phyloP scores from a whole-genome alignment of 441 rosid genomes.

The Kokia cookei region DNA sequence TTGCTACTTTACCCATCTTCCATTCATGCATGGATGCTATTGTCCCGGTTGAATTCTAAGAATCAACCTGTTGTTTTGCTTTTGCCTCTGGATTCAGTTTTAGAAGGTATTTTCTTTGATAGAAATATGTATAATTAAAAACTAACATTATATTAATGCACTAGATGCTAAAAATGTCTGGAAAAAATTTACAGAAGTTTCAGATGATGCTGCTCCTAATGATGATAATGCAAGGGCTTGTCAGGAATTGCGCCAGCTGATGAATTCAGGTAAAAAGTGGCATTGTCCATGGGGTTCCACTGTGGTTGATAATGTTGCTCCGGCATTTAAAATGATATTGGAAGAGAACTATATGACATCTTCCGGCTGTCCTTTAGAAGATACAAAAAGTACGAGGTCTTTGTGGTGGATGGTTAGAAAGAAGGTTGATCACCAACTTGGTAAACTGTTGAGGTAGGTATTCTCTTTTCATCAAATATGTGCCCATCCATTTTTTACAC shows the following conservation, averaged over 20 bases:
- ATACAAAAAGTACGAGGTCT: conserved; percentile 45
- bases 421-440: conserved; percentile 72
- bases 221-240: conserved; percentile 33
- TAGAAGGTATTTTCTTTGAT: conserved; percentile 53
- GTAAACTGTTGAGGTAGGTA: conserved; percentile 59
- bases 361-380: conserved; percentile 40
- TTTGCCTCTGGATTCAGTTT: conserved; percentile 59
- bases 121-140: conserved; percentile 6
- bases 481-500: neutral
- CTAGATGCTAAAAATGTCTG: neutral
- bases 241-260: conserved; percentile 23
- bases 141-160: neutral
- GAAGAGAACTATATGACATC: conserved; percentile 71
- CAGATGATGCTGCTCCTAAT: conserved; percentile 16
- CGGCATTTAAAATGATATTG: conserved; percentile 69
- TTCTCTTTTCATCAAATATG: neutral
- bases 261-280: conserved; percentile 49
- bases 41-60: conserved; percentile 61
- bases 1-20: conserved; percentile 44
- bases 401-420: conserved; percentile 84
- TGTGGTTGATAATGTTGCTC: conserved; percentile 71
- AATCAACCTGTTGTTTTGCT: conserved; percentile 72
- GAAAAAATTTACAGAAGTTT: conserved; percentile 15
- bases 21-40: conserved; percentile 59
- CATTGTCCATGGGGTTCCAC: conserved; percentile 84